Base-by-base conservation (phyloP, 371 early-diverging fungal species). In the Circinella umbellata region DNA sequence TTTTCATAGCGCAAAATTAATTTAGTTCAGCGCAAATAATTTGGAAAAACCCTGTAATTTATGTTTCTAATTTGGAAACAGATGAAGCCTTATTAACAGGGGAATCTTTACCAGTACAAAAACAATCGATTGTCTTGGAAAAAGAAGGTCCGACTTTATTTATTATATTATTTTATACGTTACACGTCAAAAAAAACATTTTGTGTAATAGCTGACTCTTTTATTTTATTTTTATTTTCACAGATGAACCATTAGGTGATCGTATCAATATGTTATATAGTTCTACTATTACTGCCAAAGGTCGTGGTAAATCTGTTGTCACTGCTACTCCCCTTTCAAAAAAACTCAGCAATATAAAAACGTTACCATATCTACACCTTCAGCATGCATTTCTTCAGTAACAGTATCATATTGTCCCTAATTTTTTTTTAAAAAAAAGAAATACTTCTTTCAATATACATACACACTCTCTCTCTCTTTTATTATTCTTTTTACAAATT, bases 31-130 rank as follows among this genome's bases (percentile, higher is more conserved):
- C n/a, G n/a, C n/a, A n/a, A n/a, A n/a, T n/a, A n/a, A n/a, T n/a
- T n/a, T n/a, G n/a, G n/a, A n/a, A n/a, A n/a, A n/a, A n/a, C n/a
- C n/a, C n/a, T n/a, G n/a, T n/a, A 14, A 88, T 94, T 70, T 94
- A 95, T 75, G 69, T 83, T 7, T 86, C 94, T 57, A 94, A 96
- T 73, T 88, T 97, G 72, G 94, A 96, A 71, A 83, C 94, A 6
- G 91, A 95, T 73, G 97, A 96, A 81, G 91, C 94, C 14, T 84
- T 95, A 47, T 76, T 96, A 66, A 96, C 94, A 0, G 95, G 95
- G 61, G 94, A 95, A 75, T 82, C 89, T 17, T 77, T 93, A 17
- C 90, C 92, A 11, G 84, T 91, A 14, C 74, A 83, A 66, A 95
- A 94, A 34, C 57, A 57, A 57, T n/a, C 34, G 10, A 34, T 57